Base-by-base conservation (phyloP, 2,329 filamentous ascomycete species). In the Piedraia hortae region DNA sequence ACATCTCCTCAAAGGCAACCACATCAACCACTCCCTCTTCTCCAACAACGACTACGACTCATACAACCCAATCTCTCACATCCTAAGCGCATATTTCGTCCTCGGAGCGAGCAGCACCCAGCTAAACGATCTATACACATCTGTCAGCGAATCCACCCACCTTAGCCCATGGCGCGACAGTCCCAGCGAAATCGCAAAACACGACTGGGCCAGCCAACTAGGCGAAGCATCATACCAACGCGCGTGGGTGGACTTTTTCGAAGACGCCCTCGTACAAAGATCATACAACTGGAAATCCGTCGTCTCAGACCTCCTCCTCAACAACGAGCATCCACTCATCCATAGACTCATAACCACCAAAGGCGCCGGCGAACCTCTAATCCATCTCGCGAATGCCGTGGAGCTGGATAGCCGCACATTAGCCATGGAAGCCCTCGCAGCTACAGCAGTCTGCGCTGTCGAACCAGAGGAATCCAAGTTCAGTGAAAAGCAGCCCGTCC, bases 181-280 rank as follows among this genome's bases (percentile, higher is more conserved):
- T 2, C 85, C 85, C 0, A 64, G 67, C 4, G 85, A 97, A 46
- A 62, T 97, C 22, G 62, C 65, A 10, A 57, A 66, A 29, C 58
- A 69, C 25, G 85, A 97, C 42, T 97, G 85, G 82, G 58, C 67
- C 30, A 70, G 82, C 26, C 85, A 65, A 35, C 44, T 91, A 14
- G 80, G 82, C 11, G 63, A 77, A 41, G 59, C 58, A 42, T 51
- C 62, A 56, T 66, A 47, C 24, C 77, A 97, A 45, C 62, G 82
- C 27, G 82, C 78, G 1, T 97, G 69, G 39, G 54, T 97, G 25
- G 80, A 97, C 42, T 93, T 85, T 42, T 93, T 89, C 39, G 85
- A 97, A 43, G 85, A 97, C 42, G 65, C 77, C 36, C 53, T 93
- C 14, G 78, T 74, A 3, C 50, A 52, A 10, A 61, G 67, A 35